A percentile compares a stretch with the other conserved stretches of the same genome.
These are phyloP conservation scores for Cercospora berteroae DNA, from an alignment of 2,329 filamentous ascomycete species.

Conservation along the genomic window DNA sequence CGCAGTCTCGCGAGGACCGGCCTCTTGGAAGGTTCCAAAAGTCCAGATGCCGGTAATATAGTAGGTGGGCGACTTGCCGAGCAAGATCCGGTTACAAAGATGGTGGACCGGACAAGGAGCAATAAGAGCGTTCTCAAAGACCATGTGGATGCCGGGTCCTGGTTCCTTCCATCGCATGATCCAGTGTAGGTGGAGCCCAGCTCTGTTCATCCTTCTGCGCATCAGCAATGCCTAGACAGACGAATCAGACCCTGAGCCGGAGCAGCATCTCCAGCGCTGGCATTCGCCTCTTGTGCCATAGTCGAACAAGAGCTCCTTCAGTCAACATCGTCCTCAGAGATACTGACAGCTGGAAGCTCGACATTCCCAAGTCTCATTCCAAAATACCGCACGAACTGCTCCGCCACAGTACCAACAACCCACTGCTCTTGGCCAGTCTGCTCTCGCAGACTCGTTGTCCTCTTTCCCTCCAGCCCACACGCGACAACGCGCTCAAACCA, in stretches of 20 bases:
- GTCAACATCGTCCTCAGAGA: conserved; percentile 20
- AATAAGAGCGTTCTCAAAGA: background rate
- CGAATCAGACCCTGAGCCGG: background rate
- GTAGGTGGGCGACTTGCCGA: background rate
- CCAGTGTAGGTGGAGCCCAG: background rate
- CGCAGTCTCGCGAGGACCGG: background rate
- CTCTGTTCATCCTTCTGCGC: background rate
- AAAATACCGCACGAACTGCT: conserved; percentile 44
- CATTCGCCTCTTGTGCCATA: background rate
- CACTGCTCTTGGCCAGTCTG: conserved; percentile 45
- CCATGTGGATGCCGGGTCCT: background rate
- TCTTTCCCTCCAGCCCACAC: conserved; percentile 79
- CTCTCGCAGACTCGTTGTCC: conserved; percentile 69
- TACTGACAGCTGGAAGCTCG: conserved; percentile 23
- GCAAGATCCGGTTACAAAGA: background rate
- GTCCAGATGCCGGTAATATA: background rate
- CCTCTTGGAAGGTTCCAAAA: too few relatives aligned
- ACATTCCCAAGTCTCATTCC: conserved; percentile 32
- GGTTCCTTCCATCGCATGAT: background rate
- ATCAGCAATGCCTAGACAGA: background rate
- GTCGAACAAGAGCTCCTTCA: background rate
- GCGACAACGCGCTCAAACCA: conserved; percentile 79
- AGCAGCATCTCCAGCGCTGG: background rate
- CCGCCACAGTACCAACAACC: conserved; percentile 42
- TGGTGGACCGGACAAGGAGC: background rate